A percentile compares a stretch with the other conserved stretches of the same genome.
These are phyloP conservation scores for Blastobotrys elegans DNA, from an alignment of 1,139 yeast species.

Conservation along the genomic window DNA sequence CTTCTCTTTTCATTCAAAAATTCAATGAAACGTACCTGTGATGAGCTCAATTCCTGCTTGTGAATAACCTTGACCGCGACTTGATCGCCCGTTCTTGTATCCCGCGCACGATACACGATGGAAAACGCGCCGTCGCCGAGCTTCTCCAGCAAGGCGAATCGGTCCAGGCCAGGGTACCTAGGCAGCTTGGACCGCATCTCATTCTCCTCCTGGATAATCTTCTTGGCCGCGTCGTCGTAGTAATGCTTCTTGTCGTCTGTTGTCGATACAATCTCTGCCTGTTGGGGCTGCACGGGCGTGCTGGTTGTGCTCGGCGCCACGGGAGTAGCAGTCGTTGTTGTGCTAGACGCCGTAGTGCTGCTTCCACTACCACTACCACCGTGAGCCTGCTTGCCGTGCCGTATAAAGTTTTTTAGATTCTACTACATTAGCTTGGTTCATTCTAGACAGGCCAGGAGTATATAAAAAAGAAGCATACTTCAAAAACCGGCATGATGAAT, in stretches of 20 bases:
- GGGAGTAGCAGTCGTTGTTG: not conserved
- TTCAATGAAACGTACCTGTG: conserved; percentile 34
- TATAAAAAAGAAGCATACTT: conserved; percentile 16
- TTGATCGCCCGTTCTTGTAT: conserved; percentile 40
- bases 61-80: conserved; percentile 86
- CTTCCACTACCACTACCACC: not conserved
- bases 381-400: conserved; percentile 76
- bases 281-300: not conserved
- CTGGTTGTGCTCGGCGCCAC: not conserved
- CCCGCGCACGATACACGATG: conserved; percentile 69
- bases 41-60: conserved; percentile 53
- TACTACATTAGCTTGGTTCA: no score
- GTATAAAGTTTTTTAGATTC: conserved; percentile 72
- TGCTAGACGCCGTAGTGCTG: not conserved
- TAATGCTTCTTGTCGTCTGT: conserved; percentile 32
- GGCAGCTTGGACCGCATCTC: conserved; percentile 38
- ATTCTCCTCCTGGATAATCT: conserved; percentile 60
- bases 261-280: not conserved
- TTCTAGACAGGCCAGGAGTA: no score
- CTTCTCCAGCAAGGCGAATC: conserved; percentile 43
- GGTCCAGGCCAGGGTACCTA: conserved; percentile 46
- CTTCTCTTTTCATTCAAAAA: not conserved
- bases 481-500: conserved; percentile 22
- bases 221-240: conserved; percentile 51
- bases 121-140: conserved; percentile 80